A percentile compares a stretch with the other conserved stretches of the same genome.
Conservation (phyloP, 768 basidiomycete genomes). For the Tricholoma matsutake region DNA sequence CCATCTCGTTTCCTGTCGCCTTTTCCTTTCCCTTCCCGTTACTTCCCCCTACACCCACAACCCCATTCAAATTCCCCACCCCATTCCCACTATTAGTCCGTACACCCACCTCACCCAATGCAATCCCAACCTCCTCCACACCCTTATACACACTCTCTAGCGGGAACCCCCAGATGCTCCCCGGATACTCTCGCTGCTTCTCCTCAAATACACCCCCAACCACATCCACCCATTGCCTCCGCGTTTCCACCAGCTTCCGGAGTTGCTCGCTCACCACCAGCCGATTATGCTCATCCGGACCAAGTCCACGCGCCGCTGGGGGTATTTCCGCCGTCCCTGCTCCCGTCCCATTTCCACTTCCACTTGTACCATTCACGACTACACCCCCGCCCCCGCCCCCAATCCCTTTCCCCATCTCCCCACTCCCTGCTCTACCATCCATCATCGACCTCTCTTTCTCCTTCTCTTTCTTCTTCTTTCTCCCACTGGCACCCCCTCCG, state of each 20-base stretch:
- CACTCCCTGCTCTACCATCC: neutral
- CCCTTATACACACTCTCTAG: conserved; percentile 72
- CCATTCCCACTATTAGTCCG: conserved; percentile 15
- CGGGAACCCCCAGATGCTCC: conserved; percentile 79
- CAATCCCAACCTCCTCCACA: conserved; percentile 54
- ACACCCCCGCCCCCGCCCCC: neutral
- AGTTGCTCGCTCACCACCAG: conserved; percentile 67
- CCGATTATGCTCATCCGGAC: conserved; percentile 61
- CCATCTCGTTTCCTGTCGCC: conserved; percentile 60
- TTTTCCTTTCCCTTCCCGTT: conserved; percentile 46
- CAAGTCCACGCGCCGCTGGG: conserved; percentile 69
- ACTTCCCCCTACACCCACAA: neutral
- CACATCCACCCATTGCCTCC: conserved; percentile 74
- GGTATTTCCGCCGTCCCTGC: conserved; percentile 33
- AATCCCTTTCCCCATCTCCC: neutral
- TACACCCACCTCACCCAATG: conserved; percentile 19
- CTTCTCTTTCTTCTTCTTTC: conserved; percentile 54
- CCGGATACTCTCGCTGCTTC: conserved; percentile 62
- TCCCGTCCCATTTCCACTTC: neutral
- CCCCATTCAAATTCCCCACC: neutral
- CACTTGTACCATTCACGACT: neutral
- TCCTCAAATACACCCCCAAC: conserved; percentile 75
- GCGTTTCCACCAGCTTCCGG: conserved; percentile 67
- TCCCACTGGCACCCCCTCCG: conserved; percentile 70
- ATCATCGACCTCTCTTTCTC: conserved; percentile 14